Evolutionary conservation across 306 rosid genomes (phyloP).

Genomic region (Malus fusca): DNA sequence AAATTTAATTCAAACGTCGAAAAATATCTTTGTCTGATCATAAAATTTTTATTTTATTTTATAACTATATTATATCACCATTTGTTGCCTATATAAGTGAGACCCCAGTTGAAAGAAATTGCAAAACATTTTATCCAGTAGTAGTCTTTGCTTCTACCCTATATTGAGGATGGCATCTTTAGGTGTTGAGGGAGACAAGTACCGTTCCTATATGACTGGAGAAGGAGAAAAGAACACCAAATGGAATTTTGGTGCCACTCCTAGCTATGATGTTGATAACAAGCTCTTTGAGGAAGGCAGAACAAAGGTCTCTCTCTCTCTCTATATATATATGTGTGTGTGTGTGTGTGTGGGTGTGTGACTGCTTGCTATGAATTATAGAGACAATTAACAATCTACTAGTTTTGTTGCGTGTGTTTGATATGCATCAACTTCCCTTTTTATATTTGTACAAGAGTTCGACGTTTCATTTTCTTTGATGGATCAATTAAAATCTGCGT

Average conservation of each 20-base stretch:
- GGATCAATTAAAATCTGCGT: not conserved
- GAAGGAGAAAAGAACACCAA: conserved; percentile 46
- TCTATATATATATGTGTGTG: not conserved
- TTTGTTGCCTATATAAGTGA: not conserved
- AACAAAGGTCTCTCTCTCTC: conserved; percentile 36
- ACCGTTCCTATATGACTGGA: conserved; percentile 28
- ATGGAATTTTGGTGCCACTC: conserved; percentile 54
- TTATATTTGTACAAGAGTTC: too few species aligned
- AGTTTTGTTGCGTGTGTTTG: not conserved
- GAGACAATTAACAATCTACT: not conserved
- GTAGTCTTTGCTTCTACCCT: not conserved
- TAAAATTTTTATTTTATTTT: too few species aligned
- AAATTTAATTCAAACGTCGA: too few species aligned
- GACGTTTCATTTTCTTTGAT: not conserved
- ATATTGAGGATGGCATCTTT: conserved; percentile 19
- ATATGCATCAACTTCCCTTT: too few species aligned
- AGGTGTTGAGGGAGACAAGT: conserved; percentile 30
- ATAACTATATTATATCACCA: not conserved
- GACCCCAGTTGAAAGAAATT: not conserved
- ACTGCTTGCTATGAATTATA: not conserved
- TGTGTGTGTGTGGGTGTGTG: not conserved
- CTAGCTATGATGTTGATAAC: conserved; percentile 47
- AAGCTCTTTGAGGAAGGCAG: conserved; percentile 57
- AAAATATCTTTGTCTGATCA: too few species aligned
- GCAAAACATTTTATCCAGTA: not conserved